These are phyloP conservation scores for Cercis canadensis DNA, from an alignment of 306 rosid genomes.

Conservation along the genomic window DNA sequence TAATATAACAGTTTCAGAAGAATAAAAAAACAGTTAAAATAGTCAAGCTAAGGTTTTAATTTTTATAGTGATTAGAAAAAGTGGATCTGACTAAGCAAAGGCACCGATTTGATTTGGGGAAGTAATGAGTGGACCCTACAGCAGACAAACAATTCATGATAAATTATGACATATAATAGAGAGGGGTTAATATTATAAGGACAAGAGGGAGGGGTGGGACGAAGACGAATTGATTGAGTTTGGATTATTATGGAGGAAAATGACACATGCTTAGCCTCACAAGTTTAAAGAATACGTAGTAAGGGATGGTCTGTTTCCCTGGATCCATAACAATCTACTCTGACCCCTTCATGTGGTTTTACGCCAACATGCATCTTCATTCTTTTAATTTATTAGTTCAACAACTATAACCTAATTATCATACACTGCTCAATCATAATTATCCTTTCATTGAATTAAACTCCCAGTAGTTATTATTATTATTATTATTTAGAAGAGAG, in stretches of 20 bases:
- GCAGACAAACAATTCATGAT: conserved; percentile 12
- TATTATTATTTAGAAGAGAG: too few species aligned
- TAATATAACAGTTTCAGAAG: too few species aligned
- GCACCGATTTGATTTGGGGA: not conserved
- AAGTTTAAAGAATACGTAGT: too few species aligned
- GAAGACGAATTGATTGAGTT: conserved; percentile 11
- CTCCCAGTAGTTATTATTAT: too few species aligned
- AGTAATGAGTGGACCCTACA: conserved; percentile 13
- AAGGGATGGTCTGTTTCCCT: not conserved
- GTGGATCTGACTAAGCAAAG: not conserved
- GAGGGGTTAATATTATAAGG: conserved; percentile 31
- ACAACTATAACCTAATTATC: too few species aligned
- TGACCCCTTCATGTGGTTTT: not conserved
- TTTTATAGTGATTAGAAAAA: not conserved
- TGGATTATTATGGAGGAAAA: not conserved
- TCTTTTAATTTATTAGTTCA: not conserved
- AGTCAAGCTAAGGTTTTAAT: too few species aligned
- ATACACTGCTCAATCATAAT: too few species aligned
- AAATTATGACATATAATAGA: not conserved
- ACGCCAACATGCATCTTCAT: not conserved
- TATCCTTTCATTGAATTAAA: too few species aligned
- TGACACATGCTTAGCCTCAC: not conserved
- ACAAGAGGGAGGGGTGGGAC: not conserved
- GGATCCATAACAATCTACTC: conserved; percentile 15
- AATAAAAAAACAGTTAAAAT: too few species aligned